phyloP scores from a whole-genome alignment of 2,329 filamentous ascomycete genomes.

The Elsinoe australis region DNA sequence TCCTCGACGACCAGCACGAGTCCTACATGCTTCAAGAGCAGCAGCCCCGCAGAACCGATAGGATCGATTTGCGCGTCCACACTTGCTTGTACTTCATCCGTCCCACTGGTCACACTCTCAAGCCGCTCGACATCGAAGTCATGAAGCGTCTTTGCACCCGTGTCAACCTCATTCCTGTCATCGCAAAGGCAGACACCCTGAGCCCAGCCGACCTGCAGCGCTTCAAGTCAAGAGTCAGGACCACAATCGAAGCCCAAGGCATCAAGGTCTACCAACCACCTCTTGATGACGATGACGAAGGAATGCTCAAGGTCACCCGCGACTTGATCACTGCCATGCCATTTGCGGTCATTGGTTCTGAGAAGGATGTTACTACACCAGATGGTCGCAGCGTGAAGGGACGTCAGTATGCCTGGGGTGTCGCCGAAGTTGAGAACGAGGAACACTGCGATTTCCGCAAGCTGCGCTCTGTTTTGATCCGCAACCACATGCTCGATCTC shows the following conservation, averaged over 20 bases:
- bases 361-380: constrained; percentile 96
- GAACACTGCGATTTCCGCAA: constrained; percentile 99
- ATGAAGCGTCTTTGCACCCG: constrained; percentile 99
- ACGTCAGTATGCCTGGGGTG: constrained; percentile 98
- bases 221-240: constrained; percentile 92
- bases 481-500: constrained; percentile 96
- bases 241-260: constrained; percentile 93
- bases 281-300: constrained; percentile 95
- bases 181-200: constrained; percentile 96
- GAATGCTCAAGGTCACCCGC: constrained; percentile 87
- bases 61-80: constrained; percentile 98
- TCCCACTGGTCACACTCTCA: constrained; percentile 94
- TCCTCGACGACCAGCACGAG: constrained; percentile 99
- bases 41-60: constrained; percentile 93
- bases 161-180: constrained; percentile 96
- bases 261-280: constrained; percentile 99
- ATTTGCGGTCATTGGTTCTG: constrained; percentile 96
- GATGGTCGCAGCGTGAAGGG: constrained; percentile 98
- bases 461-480: constrained; percentile 95
- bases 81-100: constrained; percentile 98
- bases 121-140: constrained; percentile 97
- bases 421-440: constrained; percentile 98
- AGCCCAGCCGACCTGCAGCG: constrained; percentile 83
- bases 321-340: constrained; percentile 95
- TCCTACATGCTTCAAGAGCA: constrained; percentile 99